Conservation (phyloP, 73 alveolate genomes). For the Paramecium primaurelia region DNA sequence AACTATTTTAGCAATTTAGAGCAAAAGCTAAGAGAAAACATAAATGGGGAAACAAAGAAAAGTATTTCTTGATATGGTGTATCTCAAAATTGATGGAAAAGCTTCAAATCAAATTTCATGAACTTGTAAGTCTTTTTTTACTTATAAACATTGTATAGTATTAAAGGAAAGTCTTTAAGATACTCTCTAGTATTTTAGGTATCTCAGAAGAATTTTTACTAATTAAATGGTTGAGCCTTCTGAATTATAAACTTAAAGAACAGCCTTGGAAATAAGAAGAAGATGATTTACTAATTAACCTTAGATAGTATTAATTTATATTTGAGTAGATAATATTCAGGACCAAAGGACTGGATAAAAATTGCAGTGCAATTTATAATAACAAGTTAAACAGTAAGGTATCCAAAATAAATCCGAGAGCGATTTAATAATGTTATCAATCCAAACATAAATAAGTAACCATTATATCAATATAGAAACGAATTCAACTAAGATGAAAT, state of each 20-base stretch:
- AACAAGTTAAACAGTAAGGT: neutral
- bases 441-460: neutral
- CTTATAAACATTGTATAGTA: neutral
- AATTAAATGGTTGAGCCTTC: neutral
- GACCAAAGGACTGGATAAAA: neutral
- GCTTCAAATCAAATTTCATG: neutral
- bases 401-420: neutral
- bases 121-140: neutral
- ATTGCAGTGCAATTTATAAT: neutral
- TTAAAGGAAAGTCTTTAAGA: neutral
- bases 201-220: neutral
- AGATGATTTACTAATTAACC: neutral
- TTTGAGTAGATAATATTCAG: neutral
- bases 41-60: neutral
- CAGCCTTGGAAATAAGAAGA: neutral
- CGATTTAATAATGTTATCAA: neutral
- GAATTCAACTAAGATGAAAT: neutral
- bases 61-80: neutral
- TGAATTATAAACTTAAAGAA: neutral
- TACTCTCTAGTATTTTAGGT: neutral
- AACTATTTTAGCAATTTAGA: neutral
- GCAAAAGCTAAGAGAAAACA: neutral
- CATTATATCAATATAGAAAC: neutral
- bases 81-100: neutral
- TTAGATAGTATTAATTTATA: neutral